These are phyloP conservation scores for Fusarium illudens DNA, from an alignment of 2,329 filamentous ascomycete genomes.

Conservation along the genomic window DNA sequence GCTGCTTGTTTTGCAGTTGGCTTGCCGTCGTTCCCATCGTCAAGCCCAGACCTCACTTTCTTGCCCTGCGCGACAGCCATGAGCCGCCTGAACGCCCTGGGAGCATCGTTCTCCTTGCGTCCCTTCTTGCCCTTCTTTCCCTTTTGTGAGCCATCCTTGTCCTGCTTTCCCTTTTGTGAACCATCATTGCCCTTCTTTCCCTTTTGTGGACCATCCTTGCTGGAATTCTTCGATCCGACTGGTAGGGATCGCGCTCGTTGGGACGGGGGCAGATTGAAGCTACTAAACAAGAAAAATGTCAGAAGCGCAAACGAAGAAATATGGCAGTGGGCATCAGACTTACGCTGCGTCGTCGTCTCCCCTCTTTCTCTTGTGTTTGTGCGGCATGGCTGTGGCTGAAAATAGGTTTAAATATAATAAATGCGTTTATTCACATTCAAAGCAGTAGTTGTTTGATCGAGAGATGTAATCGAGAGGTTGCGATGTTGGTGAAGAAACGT, in stretches of 20 bases:
- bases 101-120: conserved; percentile 76
- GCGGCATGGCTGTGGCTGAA: conserved; percentile 68
- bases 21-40: conserved; percentile 67
- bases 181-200: conserved; percentile 52
- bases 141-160: conserved; percentile 22
- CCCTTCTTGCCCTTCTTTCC: conserved; percentile 55
- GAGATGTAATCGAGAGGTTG: not conserved
- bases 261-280: conserved; percentile 60
- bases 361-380: conserved; percentile 80
- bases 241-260: conserved; percentile 62
- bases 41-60: conserved; percentile 69
- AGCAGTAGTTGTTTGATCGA: not conserved
- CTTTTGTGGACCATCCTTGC: conserved; percentile 22
- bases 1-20: conserved; percentile 34
- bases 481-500: not conserved
- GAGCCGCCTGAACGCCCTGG: conserved; percentile 84
- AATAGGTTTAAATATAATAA: too few species aligned
- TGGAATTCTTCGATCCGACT: conserved; percentile 48
- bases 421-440: not conserved
- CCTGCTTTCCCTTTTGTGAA: conserved; percentile 49
- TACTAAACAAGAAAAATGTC: conserved; percentile 38
- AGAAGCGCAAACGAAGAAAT: conserved; percentile 15
- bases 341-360: conserved; percentile 54
- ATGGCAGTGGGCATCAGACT: not conserved
- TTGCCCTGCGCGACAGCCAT: conserved; percentile 78